Conservation (phyloP, 768 basidiomycete genomes). For the Agaricus blazei region DNA sequence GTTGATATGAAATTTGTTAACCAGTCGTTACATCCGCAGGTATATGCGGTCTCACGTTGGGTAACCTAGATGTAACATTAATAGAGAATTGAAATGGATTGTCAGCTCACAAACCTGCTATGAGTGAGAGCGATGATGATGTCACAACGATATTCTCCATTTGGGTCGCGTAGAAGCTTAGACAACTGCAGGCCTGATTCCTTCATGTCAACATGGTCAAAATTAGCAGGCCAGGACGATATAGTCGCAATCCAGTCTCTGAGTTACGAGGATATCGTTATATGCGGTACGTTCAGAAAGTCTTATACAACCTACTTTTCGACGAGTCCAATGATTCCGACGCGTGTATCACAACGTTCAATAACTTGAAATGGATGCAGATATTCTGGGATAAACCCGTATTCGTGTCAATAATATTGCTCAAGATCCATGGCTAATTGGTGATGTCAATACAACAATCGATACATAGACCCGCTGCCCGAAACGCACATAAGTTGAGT, state of each 20-base stretch:
- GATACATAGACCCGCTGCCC: not conserved
- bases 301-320: conserved; percentile 52
- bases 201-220: conserved; percentile 72
- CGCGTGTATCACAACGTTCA: conserved; percentile 62
- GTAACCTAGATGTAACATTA: conserved; percentile 29
- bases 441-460: not conserved
- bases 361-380: conserved; percentile 61
- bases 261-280: not conserved
- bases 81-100: not conserved
- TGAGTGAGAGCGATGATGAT: conserved; percentile 86
- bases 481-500: conserved; percentile 66
- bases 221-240: conserved; percentile 79
- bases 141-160: conserved; percentile 68
- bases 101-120: conserved; percentile 44
- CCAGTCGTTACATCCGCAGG: not conserved
- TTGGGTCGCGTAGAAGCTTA: conserved; percentile 61
- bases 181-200: conserved; percentile 73
- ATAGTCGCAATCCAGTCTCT: conserved; percentile 92
- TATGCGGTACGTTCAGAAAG: not conserved
- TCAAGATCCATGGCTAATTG: conserved; percentile 79
- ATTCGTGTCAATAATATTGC: conserved; percentile 73
- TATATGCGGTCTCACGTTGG: conserved; percentile 33
- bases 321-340: conserved; percentile 84
- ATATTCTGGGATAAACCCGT: conserved; percentile 60
- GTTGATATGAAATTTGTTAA: not conserved